Evolutionary conservation across 2,329 filamentous ascomycete species (phyloP).

Genomic region (Xylaria hypoxylon): DNA sequence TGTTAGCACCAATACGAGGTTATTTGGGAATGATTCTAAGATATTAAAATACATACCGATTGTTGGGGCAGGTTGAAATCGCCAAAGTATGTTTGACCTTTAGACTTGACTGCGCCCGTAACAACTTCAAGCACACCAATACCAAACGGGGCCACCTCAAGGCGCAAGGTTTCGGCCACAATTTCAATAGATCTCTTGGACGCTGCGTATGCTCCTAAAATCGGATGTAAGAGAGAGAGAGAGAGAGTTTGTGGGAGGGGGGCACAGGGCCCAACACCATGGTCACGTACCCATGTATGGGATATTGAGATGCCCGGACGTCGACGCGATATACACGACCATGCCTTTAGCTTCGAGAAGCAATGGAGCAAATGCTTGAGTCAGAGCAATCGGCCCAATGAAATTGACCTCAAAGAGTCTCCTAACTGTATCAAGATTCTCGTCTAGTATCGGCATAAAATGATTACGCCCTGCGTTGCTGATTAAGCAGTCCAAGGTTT

Average conservation of each 20-base stretch:
- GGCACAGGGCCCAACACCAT: too few relatives aligned
- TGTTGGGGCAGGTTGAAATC: slow-evolving; percentile 42
- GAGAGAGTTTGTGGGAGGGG: too few relatives aligned
- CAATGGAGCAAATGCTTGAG: slow-evolving; percentile 46
- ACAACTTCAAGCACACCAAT: slow-evolving; percentile 47
- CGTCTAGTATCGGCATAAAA: slow-evolving; percentile 47
- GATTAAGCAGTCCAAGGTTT: slow-evolving; percentile 44
- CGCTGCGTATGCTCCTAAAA: slow-evolving; percentile 45
- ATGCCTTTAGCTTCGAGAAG: slow-evolving; percentile 49
- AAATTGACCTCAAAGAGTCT: slow-evolving; percentile 50
- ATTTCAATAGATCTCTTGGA: slow-evolving; percentile 47
- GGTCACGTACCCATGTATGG: slow-evolving; percentile 43
- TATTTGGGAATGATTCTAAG: too few relatives aligned
- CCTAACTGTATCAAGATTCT: slow-evolving; percentile 39
- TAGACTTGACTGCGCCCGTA: slow-evolving; percentile 45
- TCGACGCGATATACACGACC: slow-evolving; percentile 45
- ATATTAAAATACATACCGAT: slow-evolving; percentile 31
- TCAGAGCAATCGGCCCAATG: slow-evolving; percentile 47
- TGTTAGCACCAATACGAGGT: slow-evolving; percentile 4
- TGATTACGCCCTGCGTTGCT: slow-evolving; percentile 48
- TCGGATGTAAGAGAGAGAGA: not conserved
- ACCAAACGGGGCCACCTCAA: slow-evolving; percentile 48
- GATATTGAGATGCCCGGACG: slow-evolving; percentile 44
- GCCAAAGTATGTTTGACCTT: slow-evolving; percentile 46
- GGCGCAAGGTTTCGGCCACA: slow-evolving; percentile 45